Conservation (phyloP, 2,329 filamentous ascomycete species). For the Ophiostoma sp. region DNA sequence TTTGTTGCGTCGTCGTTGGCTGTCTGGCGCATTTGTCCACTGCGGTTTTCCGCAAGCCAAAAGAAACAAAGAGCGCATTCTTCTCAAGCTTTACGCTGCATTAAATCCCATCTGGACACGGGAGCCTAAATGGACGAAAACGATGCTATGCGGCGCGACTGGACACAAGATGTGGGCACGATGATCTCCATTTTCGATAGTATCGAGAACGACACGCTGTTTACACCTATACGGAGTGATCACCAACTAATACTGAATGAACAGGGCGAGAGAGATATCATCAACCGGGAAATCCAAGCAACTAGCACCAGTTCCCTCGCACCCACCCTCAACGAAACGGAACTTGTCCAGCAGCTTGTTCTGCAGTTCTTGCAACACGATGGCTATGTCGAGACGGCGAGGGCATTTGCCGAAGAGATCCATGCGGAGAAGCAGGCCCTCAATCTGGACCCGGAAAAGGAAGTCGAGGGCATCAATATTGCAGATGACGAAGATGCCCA, state of each 20-base stretch:
- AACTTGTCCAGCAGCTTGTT: conserved; percentile 73
- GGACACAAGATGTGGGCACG: too few species aligned
- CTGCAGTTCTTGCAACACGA: conserved; percentile 90
- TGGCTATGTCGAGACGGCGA: conserved; percentile 88
- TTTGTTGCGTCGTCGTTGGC: not conserved
- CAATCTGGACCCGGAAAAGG: conserved; percentile 48
- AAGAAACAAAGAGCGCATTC: too few species aligned
- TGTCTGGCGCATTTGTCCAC: not conserved
- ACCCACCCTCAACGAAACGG: conserved; percentile 62
- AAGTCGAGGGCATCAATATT: conserved; percentile 57
- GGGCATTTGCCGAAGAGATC: conserved; percentile 80
- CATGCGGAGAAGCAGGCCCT: conserved; percentile 66
- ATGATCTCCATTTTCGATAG: too few species aligned
- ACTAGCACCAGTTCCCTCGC: conserved; percentile 54
- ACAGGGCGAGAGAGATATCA: conserved; percentile 46
- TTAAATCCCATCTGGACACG: too few species aligned
- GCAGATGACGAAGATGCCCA: conserved; percentile 81
- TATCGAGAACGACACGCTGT: too few species aligned
- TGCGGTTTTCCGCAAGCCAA: too few species aligned
- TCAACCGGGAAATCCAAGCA: conserved; percentile 55
- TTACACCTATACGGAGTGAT: too few species aligned
- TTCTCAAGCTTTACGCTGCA: too few species aligned
- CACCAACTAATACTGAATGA: too few species aligned
- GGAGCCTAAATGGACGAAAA: too few species aligned
- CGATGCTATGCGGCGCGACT: too few species aligned